These are phyloP conservation scores for Fragaria nilgerrensis DNA, from an alignment of 306 rosid genomes.

Conservation along the genomic window DNA sequence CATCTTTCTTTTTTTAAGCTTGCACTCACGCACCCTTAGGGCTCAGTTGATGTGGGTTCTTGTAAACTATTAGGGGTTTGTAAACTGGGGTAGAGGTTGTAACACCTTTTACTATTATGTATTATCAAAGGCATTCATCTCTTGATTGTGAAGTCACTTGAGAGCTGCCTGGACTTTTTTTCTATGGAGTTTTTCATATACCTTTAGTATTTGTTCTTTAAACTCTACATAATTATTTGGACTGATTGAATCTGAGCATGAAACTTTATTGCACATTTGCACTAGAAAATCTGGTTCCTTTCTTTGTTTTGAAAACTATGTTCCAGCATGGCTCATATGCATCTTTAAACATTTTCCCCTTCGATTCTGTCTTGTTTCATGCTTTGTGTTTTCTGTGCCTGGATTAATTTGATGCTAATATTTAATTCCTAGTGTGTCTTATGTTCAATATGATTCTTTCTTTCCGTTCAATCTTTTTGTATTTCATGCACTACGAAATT, in stretches of 20 bases:
- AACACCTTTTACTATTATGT: too few relatives aligned
- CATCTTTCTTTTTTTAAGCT: not conserved
- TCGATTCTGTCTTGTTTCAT: constrained; percentile 8
- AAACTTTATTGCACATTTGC: not conserved
- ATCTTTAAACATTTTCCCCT: constrained; percentile 2
- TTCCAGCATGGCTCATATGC: not conserved
- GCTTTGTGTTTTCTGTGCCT: not conserved
- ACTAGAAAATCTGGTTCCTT: not conserved
- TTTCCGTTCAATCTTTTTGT: constrained; percentile 2
- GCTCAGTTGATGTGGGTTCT: not conserved
- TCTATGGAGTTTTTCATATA: not conserved
- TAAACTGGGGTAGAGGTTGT: not conserved
- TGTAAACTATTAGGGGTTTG: not conserved
- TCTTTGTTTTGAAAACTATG: not conserved
- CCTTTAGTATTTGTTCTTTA: not conserved
- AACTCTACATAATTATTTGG: too few relatives aligned
- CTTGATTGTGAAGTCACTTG: not conserved
- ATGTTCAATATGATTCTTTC: not conserved
- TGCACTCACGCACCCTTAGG: not conserved
- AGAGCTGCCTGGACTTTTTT: not conserved
- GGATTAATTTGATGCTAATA: not conserved
- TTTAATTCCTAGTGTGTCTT: not conserved
- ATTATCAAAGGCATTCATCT: not conserved
- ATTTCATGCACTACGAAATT: not conserved
- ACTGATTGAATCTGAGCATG: not conserved